Percentiles rank a stretch among this genome's conserved stretches.
Evolutionary conservation across 2,329 filamentous ascomycete species (phyloP).

Genomic region (Microcyclospora pomicola): DNA sequence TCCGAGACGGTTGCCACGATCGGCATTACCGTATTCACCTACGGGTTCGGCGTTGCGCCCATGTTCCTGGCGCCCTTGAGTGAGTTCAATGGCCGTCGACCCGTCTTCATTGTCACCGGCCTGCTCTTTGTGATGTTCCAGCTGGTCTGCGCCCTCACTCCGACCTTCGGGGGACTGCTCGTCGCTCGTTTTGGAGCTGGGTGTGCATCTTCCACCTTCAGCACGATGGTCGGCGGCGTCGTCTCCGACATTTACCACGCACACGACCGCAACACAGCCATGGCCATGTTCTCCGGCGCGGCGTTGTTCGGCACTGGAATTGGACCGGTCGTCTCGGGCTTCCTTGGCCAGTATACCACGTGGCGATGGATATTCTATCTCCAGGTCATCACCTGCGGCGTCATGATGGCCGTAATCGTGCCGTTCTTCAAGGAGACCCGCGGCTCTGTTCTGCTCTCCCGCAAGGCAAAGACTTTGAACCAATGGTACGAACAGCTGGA

Average conservation of each 20-base stretch:
- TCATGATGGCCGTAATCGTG: constrained; percentile 50
- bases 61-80: constrained; percentile 74
- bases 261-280: constrained; percentile 68
- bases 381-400: constrained; percentile 56
- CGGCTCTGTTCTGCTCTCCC: constrained; percentile 62
- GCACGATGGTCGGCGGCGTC: constrained; percentile 84
- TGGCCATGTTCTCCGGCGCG: constrained; percentile 73
- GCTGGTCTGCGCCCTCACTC: constrained; percentile 58
- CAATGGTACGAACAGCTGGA: constrained; percentile 66
- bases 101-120: constrained; percentile 65
- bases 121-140: constrained; percentile 58
- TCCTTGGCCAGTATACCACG: constrained; percentile 50
- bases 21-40: constrained; percentile 70
- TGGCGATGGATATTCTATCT: constrained; percentile 90
- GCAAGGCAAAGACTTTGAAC: constrained; percentile 62
- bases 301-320: constrained; percentile 68
- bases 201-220: constrained; percentile 64
- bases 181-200: constrained; percentile 64
- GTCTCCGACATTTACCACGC: constrained; percentile 75
- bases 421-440: constrained; percentile 70
- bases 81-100: constrained; percentile 75
- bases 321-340: constrained; percentile 58
- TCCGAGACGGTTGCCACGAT: constrained; percentile 52
- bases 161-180: constrained; percentile 58
- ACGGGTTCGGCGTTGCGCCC: constrained; percentile 67